Evolutionary conservation across 2,329 filamentous ascomycete species (phyloP).

Genomic region (Helotiales sp.): DNA sequence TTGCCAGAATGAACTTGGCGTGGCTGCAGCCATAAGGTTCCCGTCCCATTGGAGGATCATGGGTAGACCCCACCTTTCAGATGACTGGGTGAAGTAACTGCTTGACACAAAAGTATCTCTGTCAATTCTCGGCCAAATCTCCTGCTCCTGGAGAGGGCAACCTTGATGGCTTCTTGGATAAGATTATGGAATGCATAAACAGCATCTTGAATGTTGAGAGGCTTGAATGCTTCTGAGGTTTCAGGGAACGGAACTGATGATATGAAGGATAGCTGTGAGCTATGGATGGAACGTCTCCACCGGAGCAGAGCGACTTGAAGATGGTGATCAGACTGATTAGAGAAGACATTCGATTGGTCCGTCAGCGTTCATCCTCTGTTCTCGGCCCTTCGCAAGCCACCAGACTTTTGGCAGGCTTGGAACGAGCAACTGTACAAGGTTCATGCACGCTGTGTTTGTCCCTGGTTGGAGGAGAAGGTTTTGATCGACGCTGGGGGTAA

Average conservation of each 20-base stretch:
- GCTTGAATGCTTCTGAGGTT: not conserved
- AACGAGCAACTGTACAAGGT: not conserved
- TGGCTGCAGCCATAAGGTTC: not conserved
- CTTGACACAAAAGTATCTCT: no score
- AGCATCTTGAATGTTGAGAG: no score
- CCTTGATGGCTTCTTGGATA: no score
- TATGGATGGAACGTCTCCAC: not conserved
- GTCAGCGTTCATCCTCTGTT: slow-evolving; percentile 17
- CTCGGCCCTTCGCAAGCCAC: slow-evolving; percentile 21
- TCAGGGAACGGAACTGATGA: not conserved
- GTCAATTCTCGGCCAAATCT: no score
- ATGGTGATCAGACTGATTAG: not conserved
- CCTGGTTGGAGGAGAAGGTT: not conserved
- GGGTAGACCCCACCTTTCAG: not conserved
- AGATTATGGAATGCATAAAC: no score
- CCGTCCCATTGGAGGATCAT: not conserved
- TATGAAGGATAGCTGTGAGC: not conserved
- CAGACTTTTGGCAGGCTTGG: slow-evolving; percentile 10
- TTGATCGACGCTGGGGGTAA: slow-evolving; percentile 14
- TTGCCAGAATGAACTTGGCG: not conserved
- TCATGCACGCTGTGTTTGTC: not conserved
- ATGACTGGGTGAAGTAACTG: not conserved
- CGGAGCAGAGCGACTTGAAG: not conserved
- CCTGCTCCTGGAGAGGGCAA: no score
- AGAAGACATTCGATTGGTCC: slow-evolving; percentile 15